Conservation (phyloP, 2,329 filamentous ascomycete genomes). For the Stemphylium beticola region DNA sequence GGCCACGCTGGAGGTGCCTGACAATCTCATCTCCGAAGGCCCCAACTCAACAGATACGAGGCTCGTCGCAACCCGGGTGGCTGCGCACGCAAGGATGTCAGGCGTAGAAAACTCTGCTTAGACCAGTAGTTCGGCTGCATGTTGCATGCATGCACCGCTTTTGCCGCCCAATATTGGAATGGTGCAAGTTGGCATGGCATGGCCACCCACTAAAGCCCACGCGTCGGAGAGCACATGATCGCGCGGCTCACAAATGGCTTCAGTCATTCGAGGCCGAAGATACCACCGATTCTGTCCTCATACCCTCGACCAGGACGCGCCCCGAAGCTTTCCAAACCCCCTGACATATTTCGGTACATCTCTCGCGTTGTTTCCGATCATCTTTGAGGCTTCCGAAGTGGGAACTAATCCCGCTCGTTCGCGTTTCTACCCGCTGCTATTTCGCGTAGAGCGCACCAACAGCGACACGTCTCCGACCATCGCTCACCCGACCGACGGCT, state of each 20-base stretch:
- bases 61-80: too few species aligned
- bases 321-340: slow-evolving; percentile 4
- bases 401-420: slow-evolving; percentile 20
- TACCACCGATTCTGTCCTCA: slow-evolving; percentile 11
- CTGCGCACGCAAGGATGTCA: background rate
- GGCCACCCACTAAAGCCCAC: slow-evolving; percentile 29
- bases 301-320: slow-evolving; percentile 26
- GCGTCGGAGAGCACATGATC: slow-evolving; percentile 27
- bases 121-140: slow-evolving; percentile 24
- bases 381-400: slow-evolving; percentile 3
- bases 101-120: slow-evolving; percentile 19
- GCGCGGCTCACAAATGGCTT: slow-evolving; percentile 23
- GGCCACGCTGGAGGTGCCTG: too few species aligned
- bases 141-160: slow-evolving; percentile 7
- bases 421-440: slow-evolving; percentile 22
- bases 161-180: slow-evolving; percentile 11
- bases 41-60: too few species aligned
- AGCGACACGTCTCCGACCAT: slow-evolving; percentile 17
- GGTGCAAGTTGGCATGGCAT: slow-evolving; percentile 19
- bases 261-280: slow-evolving; percentile 18
- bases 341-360: slow-evolving; percentile 12
- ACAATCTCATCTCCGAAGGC: too few species aligned
- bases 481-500: slow-evolving; percentile 1
- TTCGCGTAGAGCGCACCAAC: slow-evolving; percentile 15
- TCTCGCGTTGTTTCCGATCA: slow-evolving; percentile 9